These are phyloP conservation scores for Cyberlindnera subsufficiens DNA, from an alignment of 805 yeast genomes.

Conservation along the genomic window DNA sequence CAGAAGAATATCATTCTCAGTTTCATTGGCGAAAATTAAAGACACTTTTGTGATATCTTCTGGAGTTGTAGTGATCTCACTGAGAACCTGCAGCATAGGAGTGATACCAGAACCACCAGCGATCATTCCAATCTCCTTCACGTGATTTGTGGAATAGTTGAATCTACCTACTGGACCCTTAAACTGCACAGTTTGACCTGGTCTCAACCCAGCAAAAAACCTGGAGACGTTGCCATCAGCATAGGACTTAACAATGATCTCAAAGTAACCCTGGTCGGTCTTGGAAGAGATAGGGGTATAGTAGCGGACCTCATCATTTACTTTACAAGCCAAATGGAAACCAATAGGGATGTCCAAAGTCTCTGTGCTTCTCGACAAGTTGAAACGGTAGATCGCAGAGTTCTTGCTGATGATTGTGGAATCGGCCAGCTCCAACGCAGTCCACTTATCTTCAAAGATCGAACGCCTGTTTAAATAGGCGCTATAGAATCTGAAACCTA, in stretches of 20 bases:
- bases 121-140: conserved; percentile 57
- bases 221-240: conserved; percentile 65
- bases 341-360: conserved; percentile 66
- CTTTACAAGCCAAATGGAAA: conserved; percentile 60
- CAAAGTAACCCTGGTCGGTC: conserved; percentile 68
- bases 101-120: conserved; percentile 92
- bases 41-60: conserved; percentile 57
- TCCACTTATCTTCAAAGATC: conserved; percentile 49
- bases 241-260: conserved; percentile 71
- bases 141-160: conserved; percentile 52
- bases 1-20: conserved; percentile 70
- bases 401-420: conserved; percentile 68
- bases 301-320: conserved; percentile 45
- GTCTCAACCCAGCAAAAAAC: conserved; percentile 54
- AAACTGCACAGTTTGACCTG: conserved; percentile 64
- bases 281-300: conserved; percentile 74
- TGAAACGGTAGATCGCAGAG: conserved; percentile 68
- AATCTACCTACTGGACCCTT: conserved; percentile 80
- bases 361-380: conserved; percentile 54
- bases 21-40: conserved; percentile 66
- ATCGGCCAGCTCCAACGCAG: conserved; percentile 62
- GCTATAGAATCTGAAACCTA: conserved; percentile 28
- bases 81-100: conserved; percentile 78
- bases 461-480: conserved; percentile 37
- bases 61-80: conserved; percentile 63